A percentile compares a stretch with the other conserved stretches of the same genome.
Evolutionary conservation across 75 land plant species (phyloP).

Genomic region (Cunninghamia lanceolata): DNA sequence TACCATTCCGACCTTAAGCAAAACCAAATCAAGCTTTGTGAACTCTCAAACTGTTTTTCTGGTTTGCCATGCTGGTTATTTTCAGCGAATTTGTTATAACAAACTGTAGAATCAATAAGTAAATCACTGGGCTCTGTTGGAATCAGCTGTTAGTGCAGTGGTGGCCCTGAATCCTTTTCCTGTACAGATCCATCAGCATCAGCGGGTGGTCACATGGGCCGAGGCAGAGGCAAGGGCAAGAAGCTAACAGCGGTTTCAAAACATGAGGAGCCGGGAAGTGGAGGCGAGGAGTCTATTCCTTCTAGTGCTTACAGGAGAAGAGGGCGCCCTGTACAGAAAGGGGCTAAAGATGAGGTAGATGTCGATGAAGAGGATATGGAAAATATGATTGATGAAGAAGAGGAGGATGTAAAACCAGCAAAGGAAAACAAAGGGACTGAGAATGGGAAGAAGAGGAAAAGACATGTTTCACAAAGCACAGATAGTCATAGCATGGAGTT

Average conservation of each 20-base stretch:
- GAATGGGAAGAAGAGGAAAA: constrained; percentile 48
- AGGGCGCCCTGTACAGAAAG: constrained; percentile 52
- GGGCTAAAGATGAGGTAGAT: constrained; percentile 42
- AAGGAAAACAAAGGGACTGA: constrained; percentile 17
- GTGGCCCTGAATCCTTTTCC: neutral
- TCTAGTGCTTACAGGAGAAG: constrained; percentile 48
- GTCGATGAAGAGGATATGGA: constrained; percentile 36
- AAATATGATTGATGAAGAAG: constrained; percentile 25
- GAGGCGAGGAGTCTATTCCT: constrained; percentile 50
- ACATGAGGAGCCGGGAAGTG: constrained; percentile 50
- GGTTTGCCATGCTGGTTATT: neutral
- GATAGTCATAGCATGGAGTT: constrained; percentile 23
- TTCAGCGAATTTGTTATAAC: neutral
- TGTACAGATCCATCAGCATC: neutral
- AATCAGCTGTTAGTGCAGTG: neutral
- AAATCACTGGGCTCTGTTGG: neutral
- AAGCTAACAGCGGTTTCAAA: constrained; percentile 30
- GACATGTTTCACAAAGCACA: constrained; percentile 19
- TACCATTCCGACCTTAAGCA: neutral
- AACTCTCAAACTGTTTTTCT: neutral
- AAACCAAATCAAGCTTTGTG: neutral
- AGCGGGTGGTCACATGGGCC: constrained; percentile 31
- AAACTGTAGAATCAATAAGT: neutral
- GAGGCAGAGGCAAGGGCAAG: constrained; percentile 61
- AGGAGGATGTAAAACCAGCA: constrained; percentile 17